A percentile compares a stretch with the other conserved stretches of the same genome.
phyloP scores from a whole-genome alignment of 2,329 filamentous ascomycete genomes.

The Penicillium thymicola region DNA sequence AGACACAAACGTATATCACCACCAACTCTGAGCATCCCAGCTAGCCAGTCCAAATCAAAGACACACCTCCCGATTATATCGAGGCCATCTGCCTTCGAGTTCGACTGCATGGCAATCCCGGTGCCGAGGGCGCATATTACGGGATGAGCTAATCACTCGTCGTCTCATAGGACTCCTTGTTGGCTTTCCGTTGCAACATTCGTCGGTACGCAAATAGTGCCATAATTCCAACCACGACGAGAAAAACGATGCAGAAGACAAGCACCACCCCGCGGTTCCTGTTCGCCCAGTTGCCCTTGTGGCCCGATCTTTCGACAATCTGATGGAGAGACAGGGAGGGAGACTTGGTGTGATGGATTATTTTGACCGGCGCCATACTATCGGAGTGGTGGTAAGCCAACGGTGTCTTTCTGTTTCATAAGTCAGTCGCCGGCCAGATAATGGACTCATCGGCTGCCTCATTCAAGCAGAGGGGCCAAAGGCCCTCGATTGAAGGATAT shows the following conservation, averaged over 20 bases:
- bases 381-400: not conserved
- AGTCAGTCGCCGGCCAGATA: not conserved
- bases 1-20: not conserved
- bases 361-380: constrained; percentile 31
- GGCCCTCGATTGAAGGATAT: fast-evolving
- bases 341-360: constrained; percentile 7
- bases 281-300: constrained; percentile 50
- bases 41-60: fast-evolving
- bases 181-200: constrained; percentile 34
- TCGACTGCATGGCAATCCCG: not conserved
- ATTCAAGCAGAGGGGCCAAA: too few relatives aligned
- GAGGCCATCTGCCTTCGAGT: not conserved
- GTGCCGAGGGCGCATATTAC: not conserved
- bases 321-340: constrained; percentile 32
- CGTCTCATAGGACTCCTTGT: constrained; percentile 23
- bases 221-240: constrained; percentile 52
- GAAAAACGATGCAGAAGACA: constrained; percentile 60
- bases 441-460: too few relatives aligned
- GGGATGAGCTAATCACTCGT: not conserved
- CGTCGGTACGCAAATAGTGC: constrained; percentile 50
- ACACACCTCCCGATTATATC: not conserved
- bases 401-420: not conserved
- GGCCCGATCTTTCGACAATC: constrained; percentile 31
- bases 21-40: not conserved
- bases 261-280: constrained; percentile 59